Base-by-base conservation (phyloP, 2,329 filamentous ascomycete species). In the Nemania diffusa region DNA sequence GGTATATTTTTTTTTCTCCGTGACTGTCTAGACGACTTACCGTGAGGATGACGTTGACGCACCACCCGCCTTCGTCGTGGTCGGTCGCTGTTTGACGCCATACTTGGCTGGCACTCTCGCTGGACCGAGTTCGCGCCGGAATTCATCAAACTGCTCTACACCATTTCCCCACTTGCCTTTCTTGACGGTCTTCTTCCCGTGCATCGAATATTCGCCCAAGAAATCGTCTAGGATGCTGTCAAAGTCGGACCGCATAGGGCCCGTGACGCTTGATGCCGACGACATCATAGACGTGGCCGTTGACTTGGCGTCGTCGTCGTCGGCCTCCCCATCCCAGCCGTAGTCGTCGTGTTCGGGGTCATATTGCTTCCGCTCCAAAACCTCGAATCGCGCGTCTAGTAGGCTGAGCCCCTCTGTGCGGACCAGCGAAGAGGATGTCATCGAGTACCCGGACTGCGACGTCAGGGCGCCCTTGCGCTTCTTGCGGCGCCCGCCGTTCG, bases 381-480 rank as follows among this genome's bases (percentile, higher is more conserved):
- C 92, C 78, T 99, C 96, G 78, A 98, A 99, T 27, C 96, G 88
- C 53, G 91, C 91, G 78, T 99, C 97, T 6, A 99, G 84, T 0
- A 97, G 86, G 0, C 90, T 90, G 67, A 97, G 87, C 48, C 94
- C 93, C 75, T 97, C 95, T 1, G 94, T 99, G 62, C 96, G 89
- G 58, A 93, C 90, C 20, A 97, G 84, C 0, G 93, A 91, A 0
- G 94, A 97, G 0, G 92, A 97, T 0, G 92, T 94, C 94, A 97
- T 97, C 59, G 92, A 96, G 81, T 96, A 97, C 65, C 88, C 90
- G 0, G 94, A 96, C 0, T 92, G 91, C 71, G 92, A 93, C 3
- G 95, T 98, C 78, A 97, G 82, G 2, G 96, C 95, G 52, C 94
- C 95, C 84, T 97, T 98, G 77, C 95, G 90, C 87, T 97, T 97